These are phyloP conservation scores for Parsonsia alboflavescens DNA, from an alignment of 257 asterid genomes.

Conservation along the genomic window DNA sequence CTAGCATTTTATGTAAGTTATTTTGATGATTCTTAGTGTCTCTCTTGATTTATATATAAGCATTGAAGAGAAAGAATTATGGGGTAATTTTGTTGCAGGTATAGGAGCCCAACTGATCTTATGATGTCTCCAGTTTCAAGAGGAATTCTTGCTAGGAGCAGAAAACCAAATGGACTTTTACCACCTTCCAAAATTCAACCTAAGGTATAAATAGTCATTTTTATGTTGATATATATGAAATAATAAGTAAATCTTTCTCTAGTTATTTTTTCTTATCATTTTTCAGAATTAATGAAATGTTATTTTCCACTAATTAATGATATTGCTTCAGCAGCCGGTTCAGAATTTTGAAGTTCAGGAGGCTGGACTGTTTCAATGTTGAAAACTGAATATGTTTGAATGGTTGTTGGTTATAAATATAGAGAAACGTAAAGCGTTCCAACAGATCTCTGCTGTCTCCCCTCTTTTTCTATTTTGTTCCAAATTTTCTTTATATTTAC, in stretches of 20 bases:
- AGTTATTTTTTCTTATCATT: not conserved
- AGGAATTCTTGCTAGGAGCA: constrained; percentile 45
- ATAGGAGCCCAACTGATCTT: constrained; percentile 70
- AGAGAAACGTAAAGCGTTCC: not conserved
- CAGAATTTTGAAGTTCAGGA: constrained; percentile 30
- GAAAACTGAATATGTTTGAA: constrained; percentile 13
- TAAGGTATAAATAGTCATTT: not conserved
- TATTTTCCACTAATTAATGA: too few relatives aligned
- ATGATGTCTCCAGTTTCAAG: constrained; percentile 68
- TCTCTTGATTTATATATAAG: not conserved
- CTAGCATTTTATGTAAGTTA: too few relatives aligned
- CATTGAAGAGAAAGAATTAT: not conserved
- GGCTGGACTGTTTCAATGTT: constrained; percentile 17
- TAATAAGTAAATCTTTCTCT: not conserved
- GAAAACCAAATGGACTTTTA: constrained; percentile 41
- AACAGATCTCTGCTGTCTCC: not conserved
- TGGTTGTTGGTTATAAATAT: not conserved
- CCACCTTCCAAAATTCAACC: constrained; percentile 39
- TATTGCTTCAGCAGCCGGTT: constrained; percentile 21
- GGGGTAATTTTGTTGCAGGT: constrained; percentile 28
- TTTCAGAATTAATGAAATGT: not conserved
- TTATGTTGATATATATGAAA: not conserved
- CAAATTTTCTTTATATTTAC: not conserved
- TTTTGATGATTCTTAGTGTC: not conserved
- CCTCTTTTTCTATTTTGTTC: not conserved